Evolutionary conservation across 23 red algal species (phyloP).

Genomic region (Chondrus crispus): DNA sequence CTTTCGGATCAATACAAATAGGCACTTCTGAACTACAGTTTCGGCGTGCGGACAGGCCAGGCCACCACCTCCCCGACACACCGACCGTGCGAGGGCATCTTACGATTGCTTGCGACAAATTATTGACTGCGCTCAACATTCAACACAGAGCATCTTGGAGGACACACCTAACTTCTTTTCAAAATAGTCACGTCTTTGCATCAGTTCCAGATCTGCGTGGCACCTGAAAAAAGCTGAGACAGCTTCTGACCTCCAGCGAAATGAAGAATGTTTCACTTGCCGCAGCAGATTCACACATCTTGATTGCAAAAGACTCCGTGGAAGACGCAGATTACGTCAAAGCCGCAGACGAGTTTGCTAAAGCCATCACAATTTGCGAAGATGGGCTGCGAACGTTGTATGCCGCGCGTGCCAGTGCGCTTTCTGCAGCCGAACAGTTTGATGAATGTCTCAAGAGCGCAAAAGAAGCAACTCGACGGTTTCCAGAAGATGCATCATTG

Average conservation of each 20-base stretch:
- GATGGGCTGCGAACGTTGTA: not conserved
- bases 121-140: no score
- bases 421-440: constrained; percentile 32
- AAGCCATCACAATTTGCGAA: not conserved
- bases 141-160: no score
- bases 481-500: not conserved
- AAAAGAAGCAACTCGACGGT: not conserved
- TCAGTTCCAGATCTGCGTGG: no score
- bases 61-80: no score
- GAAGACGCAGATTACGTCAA: constrained; percentile 19
- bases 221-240: no score
- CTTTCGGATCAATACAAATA: no score
- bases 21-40: no score
- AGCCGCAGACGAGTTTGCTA: not conserved
- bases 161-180: no score
- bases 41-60: no score
- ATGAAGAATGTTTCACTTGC: not conserved
- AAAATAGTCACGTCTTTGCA: no score
- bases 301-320: not conserved
- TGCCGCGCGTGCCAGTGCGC: constrained; percentile 1
- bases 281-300: not conserved
- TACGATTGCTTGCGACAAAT: no score
- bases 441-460: constrained; percentile 1
- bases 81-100: no score
- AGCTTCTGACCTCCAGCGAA: not conserved